Evolutionary conservation across 1,284 basidiomycete species (phyloP), one percentile per base, ranked within the genome.

Genomic region (Microbotryum intermedium): DNA sequence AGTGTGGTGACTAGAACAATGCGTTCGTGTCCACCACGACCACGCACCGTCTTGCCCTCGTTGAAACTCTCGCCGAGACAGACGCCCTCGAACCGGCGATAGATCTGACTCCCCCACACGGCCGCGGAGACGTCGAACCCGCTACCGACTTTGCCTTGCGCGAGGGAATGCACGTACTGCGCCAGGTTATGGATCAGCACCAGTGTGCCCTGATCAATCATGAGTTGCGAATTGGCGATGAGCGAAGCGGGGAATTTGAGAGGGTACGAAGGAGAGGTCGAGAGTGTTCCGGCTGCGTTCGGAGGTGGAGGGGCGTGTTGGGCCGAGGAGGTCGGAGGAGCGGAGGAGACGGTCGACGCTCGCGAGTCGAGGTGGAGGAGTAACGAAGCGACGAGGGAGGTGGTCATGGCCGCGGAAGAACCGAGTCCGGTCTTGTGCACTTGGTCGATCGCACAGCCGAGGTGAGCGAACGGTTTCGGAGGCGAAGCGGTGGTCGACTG

Each of bases 341-440:
- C 50, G 28, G 48, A 16, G 11, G 29, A 34, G 9, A 6, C 29
- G 21, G 23, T n/a, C 0, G 55, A 26, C 30, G 46, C 75, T 23
- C 30, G 34, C 61, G 65, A 34, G 75, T 45, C 77, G 77, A 60
- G 94, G 79, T 91, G 90, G 11, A 91, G 75, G 25, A 97, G 82
- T 28, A 99, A 80, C 5, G 85, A 86, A 39, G 88, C 86, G 50
- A 91, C 87, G 58, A 98, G 83, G 42, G 93, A 95, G 1, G 95
- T 97, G 71, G 97, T 95, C 70, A 99, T 83, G 0, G 95, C 90
- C 0, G 94, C 94, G 10, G 92, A 97, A 5, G 92, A 97, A 30
- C 95, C 95, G 47, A 98, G 83, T 3, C 95, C 95, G 0, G 95
- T 98, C 78, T 99, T 99, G 81, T 97, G 93, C 10, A 95, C 93